Evolutionary conservation across 164 flowering plant genomes (phyloP).

Genomic region (Amborella trichopoda): DNA sequence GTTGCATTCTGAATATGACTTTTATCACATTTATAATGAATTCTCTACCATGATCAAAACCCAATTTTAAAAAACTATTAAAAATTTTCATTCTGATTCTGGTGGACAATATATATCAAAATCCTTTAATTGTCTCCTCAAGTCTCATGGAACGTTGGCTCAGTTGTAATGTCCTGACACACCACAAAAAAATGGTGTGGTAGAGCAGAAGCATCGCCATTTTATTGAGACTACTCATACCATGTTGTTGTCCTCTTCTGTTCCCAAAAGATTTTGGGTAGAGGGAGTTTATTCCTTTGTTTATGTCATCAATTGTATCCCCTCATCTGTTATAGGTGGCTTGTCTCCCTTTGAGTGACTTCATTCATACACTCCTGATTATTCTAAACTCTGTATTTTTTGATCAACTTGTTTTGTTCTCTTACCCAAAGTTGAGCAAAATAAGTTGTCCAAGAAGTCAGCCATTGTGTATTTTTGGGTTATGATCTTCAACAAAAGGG

Average conservation of each 20-base stretch:
- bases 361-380: no score
- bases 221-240: neutral
- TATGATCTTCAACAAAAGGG: no score
- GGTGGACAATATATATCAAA: neutral
- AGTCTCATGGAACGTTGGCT: no score
- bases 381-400: neutral
- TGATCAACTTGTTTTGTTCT: neutral
- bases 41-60: no score
- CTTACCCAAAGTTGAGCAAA: no score
- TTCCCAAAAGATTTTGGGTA: neutral
- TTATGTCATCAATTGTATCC: neutral
- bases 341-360: neutral
- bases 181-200: neutral
- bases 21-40: neutral
- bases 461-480: no score
- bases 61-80: neutral
- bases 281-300: no score
- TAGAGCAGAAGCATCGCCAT: neutral
- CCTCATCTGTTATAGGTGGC: neutral
- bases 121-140: neutral
- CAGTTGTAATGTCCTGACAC: neutral
- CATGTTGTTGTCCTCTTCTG: neutral
- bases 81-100: neutral
- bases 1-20: neutral
- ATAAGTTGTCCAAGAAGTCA: no score